Base-by-base conservation (phyloP, 164 flowering plant genomes). In the Kalanchoe fedtschenkoi region DNA sequence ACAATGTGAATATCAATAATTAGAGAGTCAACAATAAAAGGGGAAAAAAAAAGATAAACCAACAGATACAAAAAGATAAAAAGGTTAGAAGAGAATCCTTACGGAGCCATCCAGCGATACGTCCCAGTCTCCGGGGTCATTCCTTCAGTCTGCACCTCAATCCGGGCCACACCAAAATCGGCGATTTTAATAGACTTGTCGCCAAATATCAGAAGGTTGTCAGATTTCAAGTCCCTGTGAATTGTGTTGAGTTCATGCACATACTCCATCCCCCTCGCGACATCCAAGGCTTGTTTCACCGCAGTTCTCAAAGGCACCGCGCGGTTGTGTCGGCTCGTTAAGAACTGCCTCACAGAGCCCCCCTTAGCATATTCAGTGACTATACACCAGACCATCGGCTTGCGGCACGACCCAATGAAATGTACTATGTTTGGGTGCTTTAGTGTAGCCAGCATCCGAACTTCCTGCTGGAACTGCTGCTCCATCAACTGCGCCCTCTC, bases 331-430 rank as follows among this genome's bases (percentile, higher is more conserved):
- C 54, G 54, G 54, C 24, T 47, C 54, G 24, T 47, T 47, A 47
- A 47, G 54, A 47, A 47, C 54, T 47, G 54, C 54, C 54, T 21
- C 11, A 47, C 54, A 47, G 54, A 47, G 2, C 54, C 54, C 28
- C 54, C 54, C 22, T 14, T 47, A 8, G 54, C 54, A 22, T 47
- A 47, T 22, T 47, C 54, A 47, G 54, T 47, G 28, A 47, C 28
- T 47, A 47, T 47, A 47, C 54, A 47, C 54, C 54, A 47, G 54
- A 47, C 54, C 54, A 47, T 47, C 24, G 54, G 54, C 54, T 47
- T 47, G 54, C 54, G 54, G 54, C 54, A 47, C 24, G 54, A 47
- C 8, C 54, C 54, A 47, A 47, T 47, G 22, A 47, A 47, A 22
- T 29, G 54, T 47, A 47, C 54, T 47, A 47, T 47, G 54, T 47